A percentile compares a stretch with the other conserved stretches of the same genome.
Conservation (phyloP, 2,329 filamentous ascomycete species). For the Aspergillus brunneoviolaceus region DNA sequence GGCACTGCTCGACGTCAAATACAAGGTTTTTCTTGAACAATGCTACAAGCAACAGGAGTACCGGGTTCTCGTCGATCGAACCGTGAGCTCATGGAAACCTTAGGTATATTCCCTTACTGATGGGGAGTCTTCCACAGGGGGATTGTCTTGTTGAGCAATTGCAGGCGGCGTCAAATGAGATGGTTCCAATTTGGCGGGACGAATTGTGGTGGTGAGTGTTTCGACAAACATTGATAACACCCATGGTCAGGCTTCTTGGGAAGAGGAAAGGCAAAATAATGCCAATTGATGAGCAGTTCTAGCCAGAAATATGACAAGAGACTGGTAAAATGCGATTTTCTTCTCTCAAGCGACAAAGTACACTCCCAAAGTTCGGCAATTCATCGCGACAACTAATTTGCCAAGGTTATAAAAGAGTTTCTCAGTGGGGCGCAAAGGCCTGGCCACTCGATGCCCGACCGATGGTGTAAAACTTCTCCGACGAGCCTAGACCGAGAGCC, state of each 20-base stretch:
- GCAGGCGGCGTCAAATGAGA: not conserved
- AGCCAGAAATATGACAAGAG: too few relatives aligned
- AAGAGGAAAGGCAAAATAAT: not conserved
- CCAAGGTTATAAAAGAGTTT: not conserved
- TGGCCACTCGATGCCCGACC: slow-evolving; percentile 38
- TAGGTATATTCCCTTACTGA: not conserved
- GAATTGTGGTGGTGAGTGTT: not conserved
- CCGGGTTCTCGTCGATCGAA: slow-evolving; percentile 72
- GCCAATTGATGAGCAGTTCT: not conserved
- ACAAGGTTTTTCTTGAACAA: slow-evolving; percentile 92
- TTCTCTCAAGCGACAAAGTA: not conserved
- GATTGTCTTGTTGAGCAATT: not conserved
- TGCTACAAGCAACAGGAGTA: slow-evolving; percentile 82
- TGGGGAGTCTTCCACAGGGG: too few relatives aligned
- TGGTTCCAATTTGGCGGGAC: not conserved
- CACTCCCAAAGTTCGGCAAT: not conserved
- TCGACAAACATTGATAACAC: not conserved
- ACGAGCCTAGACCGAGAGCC: slow-evolving; percentile 35
- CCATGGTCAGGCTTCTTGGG: not conserved
- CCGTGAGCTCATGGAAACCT: slow-evolving; percentile 45
- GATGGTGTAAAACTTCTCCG: slow-evolving; percentile 44
- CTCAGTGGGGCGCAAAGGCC: slow-evolving; percentile 31
- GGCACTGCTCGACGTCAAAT: slow-evolving; percentile 81
- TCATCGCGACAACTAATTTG: not conserved
- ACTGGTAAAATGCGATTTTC: too few relatives aligned